A percentile compares a stretch with the other conserved stretches of the same genome.
Evolutionary conservation across 2,329 filamentous ascomycete genomes (phyloP).

Genomic region (Pseudocercospora macadamiae): DNA sequence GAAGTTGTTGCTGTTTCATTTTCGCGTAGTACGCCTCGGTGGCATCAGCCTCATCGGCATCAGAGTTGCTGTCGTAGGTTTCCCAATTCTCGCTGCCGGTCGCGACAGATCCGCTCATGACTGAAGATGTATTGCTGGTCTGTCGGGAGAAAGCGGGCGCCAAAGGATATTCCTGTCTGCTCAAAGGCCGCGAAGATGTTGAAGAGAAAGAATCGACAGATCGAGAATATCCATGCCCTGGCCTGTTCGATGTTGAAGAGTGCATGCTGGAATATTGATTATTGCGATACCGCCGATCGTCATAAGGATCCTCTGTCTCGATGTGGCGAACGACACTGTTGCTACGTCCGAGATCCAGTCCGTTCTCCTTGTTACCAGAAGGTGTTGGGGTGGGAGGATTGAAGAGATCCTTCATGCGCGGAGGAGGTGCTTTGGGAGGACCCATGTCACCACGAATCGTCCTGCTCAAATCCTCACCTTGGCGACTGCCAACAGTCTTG

Average conservation of each 20-base stretch:
- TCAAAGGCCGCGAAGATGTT: constrained; percentile 33
- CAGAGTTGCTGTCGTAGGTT: constrained; percentile 74
- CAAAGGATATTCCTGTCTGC: constrained; percentile 29
- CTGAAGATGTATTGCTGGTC: constrained; percentile 38
- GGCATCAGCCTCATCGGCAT: constrained; percentile 60
- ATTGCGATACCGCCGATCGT: constrained; percentile 55
- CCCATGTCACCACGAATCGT: constrained; percentile 43
- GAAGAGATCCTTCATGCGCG: constrained; percentile 87
- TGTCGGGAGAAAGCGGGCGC: constrained; percentile 39
- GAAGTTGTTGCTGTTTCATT: constrained; percentile 63
- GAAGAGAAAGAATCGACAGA: constrained; percentile 32
- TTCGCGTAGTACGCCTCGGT: constrained; percentile 81
- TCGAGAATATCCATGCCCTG: constrained; percentile 19
- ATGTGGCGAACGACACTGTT: constrained; percentile 63
- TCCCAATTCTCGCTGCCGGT: constrained; percentile 93
- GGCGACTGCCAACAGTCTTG: constrained; percentile 22
- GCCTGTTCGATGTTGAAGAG: constrained; percentile 16
- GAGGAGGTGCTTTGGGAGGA: constrained; percentile 68
- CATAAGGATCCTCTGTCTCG: constrained; percentile 81
- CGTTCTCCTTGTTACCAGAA: constrained; percentile 36
- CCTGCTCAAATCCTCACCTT: constrained; percentile 47
- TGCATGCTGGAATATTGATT: constrained; percentile 27
- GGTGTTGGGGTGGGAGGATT: constrained; percentile 57
- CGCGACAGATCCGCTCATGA: constrained; percentile 34
- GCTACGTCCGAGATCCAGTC: constrained; percentile 53